Conservation (phyloP, 2,329 filamentous ascomycete species). For the Pleomassaria siparia region DNA sequence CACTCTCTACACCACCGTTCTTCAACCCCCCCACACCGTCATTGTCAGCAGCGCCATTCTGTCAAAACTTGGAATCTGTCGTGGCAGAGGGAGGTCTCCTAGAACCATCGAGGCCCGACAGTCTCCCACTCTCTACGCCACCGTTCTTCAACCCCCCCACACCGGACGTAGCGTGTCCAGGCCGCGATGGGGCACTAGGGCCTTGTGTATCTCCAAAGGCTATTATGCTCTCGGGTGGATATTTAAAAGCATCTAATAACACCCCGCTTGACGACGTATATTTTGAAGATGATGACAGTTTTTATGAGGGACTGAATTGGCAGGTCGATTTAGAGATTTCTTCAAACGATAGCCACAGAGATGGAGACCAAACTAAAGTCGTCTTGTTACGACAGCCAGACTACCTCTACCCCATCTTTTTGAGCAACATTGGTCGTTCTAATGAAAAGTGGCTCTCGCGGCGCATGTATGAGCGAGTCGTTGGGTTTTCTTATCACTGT, state of each 20-base stretch:
- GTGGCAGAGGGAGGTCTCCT: neutral
- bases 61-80: neutral
- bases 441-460: slow-evolving; percentile 12
- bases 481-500: slow-evolving; percentile 13
- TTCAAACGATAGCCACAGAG: neutral
- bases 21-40: neutral
- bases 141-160: neutral
- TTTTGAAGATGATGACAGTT: neutral
- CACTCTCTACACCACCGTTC: neutral
- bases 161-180: neutral
- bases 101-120: neutral
- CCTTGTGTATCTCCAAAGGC: neutral
- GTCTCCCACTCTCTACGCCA: neutral
- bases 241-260: neutral
- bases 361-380: neutral
- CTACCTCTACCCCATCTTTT: slow-evolving; percentile 1
- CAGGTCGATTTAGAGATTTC: neutral
- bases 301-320: neutral
- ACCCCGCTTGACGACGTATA: neutral
- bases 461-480: slow-evolving; percentile 11
- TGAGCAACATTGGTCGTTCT: neutral
- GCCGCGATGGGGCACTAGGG: neutral
- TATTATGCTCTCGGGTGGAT: neutral
- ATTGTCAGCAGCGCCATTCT: neutral
- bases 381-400: slow-evolving; percentile 1